These are phyloP conservation scores for Jatropha podagrica DNA, from an alignment of 441 rosid species.

Conservation along the genomic window DNA sequence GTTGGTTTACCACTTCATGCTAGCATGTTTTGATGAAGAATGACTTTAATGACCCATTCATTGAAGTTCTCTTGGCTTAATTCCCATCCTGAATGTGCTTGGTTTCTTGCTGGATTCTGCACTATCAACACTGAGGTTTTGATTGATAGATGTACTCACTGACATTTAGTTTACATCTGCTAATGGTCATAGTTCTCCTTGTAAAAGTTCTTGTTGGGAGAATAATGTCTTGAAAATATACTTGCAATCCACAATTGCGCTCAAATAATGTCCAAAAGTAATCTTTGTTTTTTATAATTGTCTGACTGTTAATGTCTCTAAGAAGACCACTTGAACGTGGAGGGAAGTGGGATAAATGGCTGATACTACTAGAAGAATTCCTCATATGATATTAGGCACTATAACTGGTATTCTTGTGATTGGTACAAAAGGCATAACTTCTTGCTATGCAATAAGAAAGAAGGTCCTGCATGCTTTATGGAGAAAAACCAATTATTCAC, in stretches of 20 bases:
- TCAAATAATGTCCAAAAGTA: too few species aligned
- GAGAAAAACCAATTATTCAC: background rate
- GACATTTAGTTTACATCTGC: background rate
- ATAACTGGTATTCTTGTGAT: too few species aligned
- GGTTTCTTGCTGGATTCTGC: background rate
- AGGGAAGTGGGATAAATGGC: too few species aligned
- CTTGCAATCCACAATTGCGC: background rate
- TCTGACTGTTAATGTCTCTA: too few species aligned
- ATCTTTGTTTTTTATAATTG: too few species aligned
- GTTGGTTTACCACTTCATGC: slow-evolving; percentile 29
- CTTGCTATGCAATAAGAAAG: background rate
- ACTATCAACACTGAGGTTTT: background rate
- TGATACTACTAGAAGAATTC: too few species aligned
- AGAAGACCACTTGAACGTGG: too few species aligned
- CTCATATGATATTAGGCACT: too few species aligned
- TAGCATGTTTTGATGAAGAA: slow-evolving; percentile 1
- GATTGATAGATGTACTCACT: background rate
- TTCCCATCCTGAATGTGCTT: background rate
- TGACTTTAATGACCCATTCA: background rate
- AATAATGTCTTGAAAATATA: background rate
- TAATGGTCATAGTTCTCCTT: background rate
- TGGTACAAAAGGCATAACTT: background rate
- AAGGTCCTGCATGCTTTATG: background rate
- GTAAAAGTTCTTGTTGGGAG: background rate
- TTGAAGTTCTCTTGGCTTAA: slow-evolving; percentile 3